These are phyloP conservation scores for Candida glucosophila DNA, from an alignment of 1,139 yeast species.

Conservation along the genomic window DNA sequence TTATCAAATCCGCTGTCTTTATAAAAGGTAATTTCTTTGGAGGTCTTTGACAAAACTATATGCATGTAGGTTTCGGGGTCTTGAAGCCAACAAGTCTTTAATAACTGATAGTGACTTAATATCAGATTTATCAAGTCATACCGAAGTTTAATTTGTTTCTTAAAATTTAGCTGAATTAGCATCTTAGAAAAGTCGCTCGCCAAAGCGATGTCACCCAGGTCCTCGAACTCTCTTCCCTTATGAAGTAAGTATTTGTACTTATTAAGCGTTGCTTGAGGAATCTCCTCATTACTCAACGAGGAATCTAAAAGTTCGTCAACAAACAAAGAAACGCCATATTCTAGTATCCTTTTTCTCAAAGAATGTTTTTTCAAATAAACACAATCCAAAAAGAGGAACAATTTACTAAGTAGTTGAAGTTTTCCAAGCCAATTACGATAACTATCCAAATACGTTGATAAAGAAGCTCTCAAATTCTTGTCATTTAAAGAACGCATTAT, in stretches of 20 bases:
- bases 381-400: slow-evolving; percentile 29
- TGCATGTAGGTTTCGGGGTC: slow-evolving; percentile 13
- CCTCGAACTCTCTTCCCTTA: slow-evolving; percentile 4
- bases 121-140: slow-evolving; percentile 11
- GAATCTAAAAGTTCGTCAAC: slow-evolving; percentile 11
- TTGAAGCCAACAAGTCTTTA: slow-evolving; percentile 12
- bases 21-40: slow-evolving; percentile 12
- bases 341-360: slow-evolving; percentile 16
- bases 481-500: slow-evolving; percentile 2
- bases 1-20: slow-evolving; percentile 16
- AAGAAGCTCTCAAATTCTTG: slow-evolving; percentile 4
- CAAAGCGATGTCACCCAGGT: slow-evolving; percentile 4
- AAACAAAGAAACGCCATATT: slow-evolving; percentile 15
- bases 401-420: slow-evolving; percentile 16
- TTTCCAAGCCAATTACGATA: slow-evolving; percentile 19
- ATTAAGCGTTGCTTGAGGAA: slow-evolving; percentile 6
- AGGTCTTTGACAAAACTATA: slow-evolving; percentile 9
- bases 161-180: slow-evolving; percentile 15
- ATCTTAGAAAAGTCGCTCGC: slow-evolving; percentile 11
- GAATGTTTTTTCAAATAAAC: slow-evolving; percentile 26
- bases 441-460: slow-evolving; percentile 9
- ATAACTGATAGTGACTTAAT: slow-evolving; percentile 9
- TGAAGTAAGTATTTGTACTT: slow-evolving; percentile 7
- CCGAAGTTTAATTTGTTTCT: slow-evolving; percentile 11
- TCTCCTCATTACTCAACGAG: slow-evolving; percentile 3